These are phyloP conservation scores for Telopea speciosissima DNA, from an alignment of 177 flowering plant genomes.

Conservation along the genomic window DNA sequence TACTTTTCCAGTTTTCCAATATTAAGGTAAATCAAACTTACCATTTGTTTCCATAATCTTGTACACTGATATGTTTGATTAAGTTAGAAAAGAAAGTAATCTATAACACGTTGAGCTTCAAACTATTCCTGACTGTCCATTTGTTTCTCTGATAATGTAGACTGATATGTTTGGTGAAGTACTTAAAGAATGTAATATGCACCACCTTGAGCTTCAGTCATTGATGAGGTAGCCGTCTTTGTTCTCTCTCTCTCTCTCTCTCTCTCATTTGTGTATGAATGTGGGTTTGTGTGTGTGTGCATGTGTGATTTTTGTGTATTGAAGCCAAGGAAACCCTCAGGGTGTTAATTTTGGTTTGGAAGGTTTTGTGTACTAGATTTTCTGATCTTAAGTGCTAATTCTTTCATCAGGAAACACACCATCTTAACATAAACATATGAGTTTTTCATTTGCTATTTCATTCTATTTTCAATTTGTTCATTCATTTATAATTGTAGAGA, in stretches of 20 bases:
- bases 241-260: background rate
- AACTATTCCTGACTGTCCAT: background rate
- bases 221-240: slow-evolving; percentile 52
- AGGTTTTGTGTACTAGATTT: background rate
- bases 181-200: slow-evolving; percentile 48
- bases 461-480: background rate
- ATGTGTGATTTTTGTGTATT: background rate
- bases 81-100: slow-evolving; percentile 52
- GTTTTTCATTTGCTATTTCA: background rate
- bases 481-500: no score
- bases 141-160: slow-evolving; percentile 27
- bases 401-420: background rate
- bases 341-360: background rate
- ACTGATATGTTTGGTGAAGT: slow-evolving; percentile 51
- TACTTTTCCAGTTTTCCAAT: background rate
- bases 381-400: background rate
- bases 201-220: slow-evolving; percentile 55
- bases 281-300: background rate
- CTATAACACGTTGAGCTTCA: slow-evolving; percentile 39
- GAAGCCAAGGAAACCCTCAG: background rate
- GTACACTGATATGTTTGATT: slow-evolving; percentile 48
- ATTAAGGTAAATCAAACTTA: background rate
- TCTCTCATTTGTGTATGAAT: no score
- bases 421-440: no score
- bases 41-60: slow-evolving; percentile 11